Evolutionary conservation across 2,329 filamentous ascomycete genomes (phyloP).

Genomic region (Capronia americana): DNA sequence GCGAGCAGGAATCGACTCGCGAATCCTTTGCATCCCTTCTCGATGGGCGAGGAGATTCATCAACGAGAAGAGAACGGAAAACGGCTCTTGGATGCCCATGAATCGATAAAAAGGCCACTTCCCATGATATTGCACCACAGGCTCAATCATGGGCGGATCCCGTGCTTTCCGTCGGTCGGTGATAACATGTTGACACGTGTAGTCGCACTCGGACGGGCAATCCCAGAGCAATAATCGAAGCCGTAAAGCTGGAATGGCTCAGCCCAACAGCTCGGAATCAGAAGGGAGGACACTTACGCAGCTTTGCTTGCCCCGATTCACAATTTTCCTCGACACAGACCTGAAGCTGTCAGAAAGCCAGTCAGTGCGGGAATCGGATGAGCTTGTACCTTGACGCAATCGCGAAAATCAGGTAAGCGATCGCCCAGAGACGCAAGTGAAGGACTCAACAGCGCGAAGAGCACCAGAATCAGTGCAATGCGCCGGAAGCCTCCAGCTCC

Average conservation of each 20-base stretch:
- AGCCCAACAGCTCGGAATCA: conserved; percentile 36
- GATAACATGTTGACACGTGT: conserved; percentile 93
- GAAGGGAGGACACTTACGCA: conserved; percentile 66
- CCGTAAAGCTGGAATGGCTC: conserved; percentile 68
- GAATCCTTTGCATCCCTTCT: conserved; percentile 74
- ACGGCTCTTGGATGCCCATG: conserved; percentile 92
- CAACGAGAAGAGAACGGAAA: conserved; percentile 89
- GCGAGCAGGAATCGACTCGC: conserved; percentile 69
- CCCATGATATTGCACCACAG: conserved; percentile 90
- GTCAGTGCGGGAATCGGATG: neutral
- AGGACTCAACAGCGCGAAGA: conserved; percentile 2
- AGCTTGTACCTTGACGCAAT: conserved; percentile 77
- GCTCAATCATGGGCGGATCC: conserved; percentile 67
- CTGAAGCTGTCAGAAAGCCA: conserved; percentile 53
- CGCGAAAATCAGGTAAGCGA: conserved; percentile 80
- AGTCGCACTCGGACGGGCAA: conserved; percentile 94
- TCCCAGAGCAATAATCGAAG: conserved; percentile 89
- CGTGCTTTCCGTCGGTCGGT: conserved; percentile 73
- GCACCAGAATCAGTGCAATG: neutral
- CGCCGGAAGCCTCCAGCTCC: conserved; percentile 1
- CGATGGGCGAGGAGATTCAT: conserved; percentile 89
- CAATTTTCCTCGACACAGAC: conserved; percentile 84
- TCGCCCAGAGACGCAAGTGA: conserved; percentile 78
- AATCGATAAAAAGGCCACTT: conserved; percentile 98
- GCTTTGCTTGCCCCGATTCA: conserved; percentile 66